Evolutionary conservation across 2,329 filamentous ascomycete genomes (phyloP), one percentile per base, ranked within the genome.

Genomic region (Scedosporium apiospermum): DNA sequence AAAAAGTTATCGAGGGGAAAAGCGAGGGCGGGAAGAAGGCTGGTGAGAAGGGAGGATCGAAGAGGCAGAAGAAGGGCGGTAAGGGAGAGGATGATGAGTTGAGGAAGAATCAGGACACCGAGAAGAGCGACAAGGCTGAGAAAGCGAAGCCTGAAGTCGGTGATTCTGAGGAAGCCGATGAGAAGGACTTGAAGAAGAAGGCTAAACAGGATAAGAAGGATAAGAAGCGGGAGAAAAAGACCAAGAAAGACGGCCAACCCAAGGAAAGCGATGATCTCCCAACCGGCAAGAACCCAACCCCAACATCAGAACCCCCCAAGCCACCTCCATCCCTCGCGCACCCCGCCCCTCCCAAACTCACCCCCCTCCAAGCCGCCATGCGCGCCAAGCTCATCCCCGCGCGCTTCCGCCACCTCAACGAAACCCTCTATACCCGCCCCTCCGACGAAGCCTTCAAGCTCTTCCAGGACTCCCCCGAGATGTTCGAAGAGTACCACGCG

Each of bases 401-500:
- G 1, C 92, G 95, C 64, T 99, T 99, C 83, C 91, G 95, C 66
- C 92, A 98, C 75, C 86, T 99, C 65, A 99, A 99, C 75, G 90
- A 99, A 78, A 93, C 91, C 0, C 87, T 99, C 14, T 99, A 99
- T 78, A 98, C 93, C 4, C 90, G 88, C 6, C 90, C 93, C 1
- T 99, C 95, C 0, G 80, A 81, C 42, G 87, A 95, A 67, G 90
- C 95, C n/a, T 86, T 95, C 68, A 78, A 82, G 60, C 85, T 98
- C 26, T 98, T 99, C 78, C 80, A 85, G 60, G 81, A 89, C 41
- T 91, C 90, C 59, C 95, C 95, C 0, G 91, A 96, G 71, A 93
- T 98, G 82, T 99, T 98, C 77, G 82, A 86, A 68, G 93, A 98
- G 76, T 99, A 99, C 76, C 95, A 99, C 77, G 88, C 92, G 65